Base-by-base conservation (phyloP, 2,329 filamentous ascomycete species). In the Ascochyta lentis region DNA sequence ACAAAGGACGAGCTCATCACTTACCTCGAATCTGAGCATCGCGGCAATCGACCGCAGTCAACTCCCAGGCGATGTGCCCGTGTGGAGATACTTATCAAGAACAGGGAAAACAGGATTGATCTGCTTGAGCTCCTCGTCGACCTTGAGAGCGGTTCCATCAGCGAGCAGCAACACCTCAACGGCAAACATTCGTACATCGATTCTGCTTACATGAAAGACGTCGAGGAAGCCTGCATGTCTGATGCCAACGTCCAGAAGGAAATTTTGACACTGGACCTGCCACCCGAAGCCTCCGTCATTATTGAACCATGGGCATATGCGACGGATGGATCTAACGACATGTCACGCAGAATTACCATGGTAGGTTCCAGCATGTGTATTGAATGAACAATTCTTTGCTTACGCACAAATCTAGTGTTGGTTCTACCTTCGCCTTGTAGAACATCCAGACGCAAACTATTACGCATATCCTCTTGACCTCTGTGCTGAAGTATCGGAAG, bases 381-480 rank as follows among this genome's bases (percentile, higher is more conserved):
- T 22, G 2, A 4, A 12, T 13, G 12, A 29, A 1, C 13, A 29
- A 6, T 5, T 4, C 7, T 8, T 1, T n/a, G 15, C 37, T 41
- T 5, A 34, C 12, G 6, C 6, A 12, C 2, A 5, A 8, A 2
- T 4, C 3, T 13, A 77, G 73, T 78, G 74, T 53, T 77, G 71
- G 67, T 74, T 76, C 40, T 76, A 76, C 48, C 64, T 75, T 49
- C 75, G 77, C 53, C 75, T 38, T 64, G 49, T 72, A 0, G 68
- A 76, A 0, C 74, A 82, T 29, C 66, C 69, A 0, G 81, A 85
- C 51, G 78, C 82, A 31, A 86, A 86, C 62, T 81, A 82, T 67
- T 86, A 86, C 61, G 83, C 83, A 4, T 85, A 85, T 50, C 84
- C 84, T 0, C 75, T 86, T 8, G 79, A 84, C 49, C 74, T 86